Evolutionary conservation across 805 yeast species (phyloP).

Genomic region (Monosporozyma siamensis): DNA sequence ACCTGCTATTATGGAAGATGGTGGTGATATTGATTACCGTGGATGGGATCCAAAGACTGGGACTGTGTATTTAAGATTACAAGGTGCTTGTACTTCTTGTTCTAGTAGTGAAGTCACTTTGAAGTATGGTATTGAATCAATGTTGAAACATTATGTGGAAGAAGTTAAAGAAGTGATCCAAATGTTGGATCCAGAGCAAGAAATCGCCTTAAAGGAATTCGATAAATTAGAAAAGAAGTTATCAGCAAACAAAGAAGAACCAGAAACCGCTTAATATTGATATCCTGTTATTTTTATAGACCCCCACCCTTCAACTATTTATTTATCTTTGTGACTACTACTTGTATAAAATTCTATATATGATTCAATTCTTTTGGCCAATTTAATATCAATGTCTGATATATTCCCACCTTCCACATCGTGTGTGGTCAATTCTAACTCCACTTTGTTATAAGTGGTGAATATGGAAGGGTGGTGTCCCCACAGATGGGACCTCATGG

Average conservation of each 20-base stretch:
- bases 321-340: not conserved
- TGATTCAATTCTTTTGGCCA: conserved; percentile 42
- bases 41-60: conserved; percentile 83
- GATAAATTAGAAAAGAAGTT: conserved; percentile 67
- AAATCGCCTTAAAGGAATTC: conserved; percentile 70
- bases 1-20: conserved; percentile 98
- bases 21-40: conserved; percentile 89
- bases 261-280: not conserved
- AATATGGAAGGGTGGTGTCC: conserved; percentile 67
- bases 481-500: conserved; percentile 45
- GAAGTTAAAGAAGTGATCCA: conserved; percentile 87
- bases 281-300: not conserved
- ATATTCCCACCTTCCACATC: conserved; percentile 39
- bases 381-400: conserved; percentile 46
- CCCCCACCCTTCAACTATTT: too few species aligned
- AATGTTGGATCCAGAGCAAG: conserved; percentile 70
- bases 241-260: conserved; percentile 12
- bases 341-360: conserved; percentile 23
- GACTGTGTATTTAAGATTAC: conserved; percentile 74
- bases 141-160: conserved; percentile 94
- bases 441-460: conserved; percentile 53
- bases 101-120: conserved; percentile 85
- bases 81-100: conserved; percentile 95
- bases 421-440: conserved; percentile 52
- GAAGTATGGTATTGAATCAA: conserved; percentile 92